Conservation (phyloP, 2,329 filamentous ascomycete species). For the Paradendryphiella salina region DNA sequence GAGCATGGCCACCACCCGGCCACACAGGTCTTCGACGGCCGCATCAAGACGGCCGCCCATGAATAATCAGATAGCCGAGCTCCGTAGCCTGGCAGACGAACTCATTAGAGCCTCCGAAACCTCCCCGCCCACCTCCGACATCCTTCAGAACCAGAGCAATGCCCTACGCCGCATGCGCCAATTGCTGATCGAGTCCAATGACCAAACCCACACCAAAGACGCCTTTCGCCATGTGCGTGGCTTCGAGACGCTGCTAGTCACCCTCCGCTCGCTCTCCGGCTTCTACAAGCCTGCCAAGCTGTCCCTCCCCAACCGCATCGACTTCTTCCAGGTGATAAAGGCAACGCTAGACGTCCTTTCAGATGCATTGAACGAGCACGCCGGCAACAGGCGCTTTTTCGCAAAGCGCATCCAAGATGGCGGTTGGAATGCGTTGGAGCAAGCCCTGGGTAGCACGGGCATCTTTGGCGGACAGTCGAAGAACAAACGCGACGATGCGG, state of each 20-base stretch:
- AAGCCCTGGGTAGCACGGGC: constrained; percentile 67
- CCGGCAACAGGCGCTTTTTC: constrained; percentile 88
- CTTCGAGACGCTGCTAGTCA: constrained; percentile 72
- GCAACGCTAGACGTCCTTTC: constrained; percentile 73
- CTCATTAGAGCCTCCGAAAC: constrained; percentile 40
- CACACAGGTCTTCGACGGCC: constrained; percentile 46
- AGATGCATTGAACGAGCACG: constrained; percentile 74
- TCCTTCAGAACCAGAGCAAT: constrained; percentile 50
- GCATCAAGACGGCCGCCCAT: constrained; percentile 52
- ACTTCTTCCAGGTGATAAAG: constrained; percentile 70
- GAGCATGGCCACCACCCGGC: constrained; percentile 44
- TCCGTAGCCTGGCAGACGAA: constrained; percentile 44
- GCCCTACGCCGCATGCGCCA: constrained; percentile 69
- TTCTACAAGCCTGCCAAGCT: constrained; percentile 72
- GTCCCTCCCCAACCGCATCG: constrained; percentile 63
- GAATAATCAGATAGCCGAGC: constrained; percentile 57
- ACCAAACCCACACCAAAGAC: constrained; percentile 65
- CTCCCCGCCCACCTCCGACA: constrained; percentile 33
- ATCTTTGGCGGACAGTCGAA: constrained; percentile 43
- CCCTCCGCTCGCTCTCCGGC: constrained; percentile 71
- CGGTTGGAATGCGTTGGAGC: constrained; percentile 77
- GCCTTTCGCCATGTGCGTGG: constrained; percentile 80
- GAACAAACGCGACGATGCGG: constrained; percentile 42
- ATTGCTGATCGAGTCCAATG: constrained; percentile 58
- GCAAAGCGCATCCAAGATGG: constrained; percentile 72